These are phyloP conservation scores for Penicillium ucsense DNA, from an alignment of 495 filamentous ascomycete genomes.

Conservation along the genomic window DNA sequence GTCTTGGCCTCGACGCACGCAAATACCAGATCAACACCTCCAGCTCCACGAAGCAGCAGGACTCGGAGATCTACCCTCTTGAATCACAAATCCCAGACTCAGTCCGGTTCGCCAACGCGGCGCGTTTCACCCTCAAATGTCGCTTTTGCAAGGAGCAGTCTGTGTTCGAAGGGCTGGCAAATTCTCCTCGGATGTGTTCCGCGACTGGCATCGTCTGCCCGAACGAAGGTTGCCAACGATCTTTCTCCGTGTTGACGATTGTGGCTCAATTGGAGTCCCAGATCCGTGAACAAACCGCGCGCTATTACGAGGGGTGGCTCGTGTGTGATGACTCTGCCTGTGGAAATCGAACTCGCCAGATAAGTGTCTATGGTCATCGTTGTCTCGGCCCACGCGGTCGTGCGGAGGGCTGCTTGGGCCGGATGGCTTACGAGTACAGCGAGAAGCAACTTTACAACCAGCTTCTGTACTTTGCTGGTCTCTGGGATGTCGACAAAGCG, in stretches of 20 bases:
- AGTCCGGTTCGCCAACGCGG: conserved; percentile 70
- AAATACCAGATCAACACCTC: conserved; percentile 71
- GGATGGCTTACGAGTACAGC: conserved; percentile 80
- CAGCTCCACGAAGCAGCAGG: conserved; percentile 42
- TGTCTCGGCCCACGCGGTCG: conserved; percentile 82
- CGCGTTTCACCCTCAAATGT: conserved; percentile 67
- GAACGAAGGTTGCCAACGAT: conserved; percentile 46
- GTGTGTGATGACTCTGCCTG: conserved; percentile 82
- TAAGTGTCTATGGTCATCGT: conserved; percentile 82
- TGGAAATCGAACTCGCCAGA: conserved; percentile 78
- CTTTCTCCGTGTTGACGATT: conserved; percentile 60
- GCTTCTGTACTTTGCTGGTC: conserved; percentile 70
- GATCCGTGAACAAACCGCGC: conserved; percentile 63
- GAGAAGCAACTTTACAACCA: conserved; percentile 93
- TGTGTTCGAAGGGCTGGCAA: conserved; percentile 63
- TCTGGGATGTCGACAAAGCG: conserved; percentile 88
- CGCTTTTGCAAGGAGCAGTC: conserved; percentile 63
- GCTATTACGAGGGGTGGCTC: conserved; percentile 88
- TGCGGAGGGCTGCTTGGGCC: conserved; percentile 71
- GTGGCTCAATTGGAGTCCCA: conserved; percentile 80
- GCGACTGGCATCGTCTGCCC: conserved; percentile 68
- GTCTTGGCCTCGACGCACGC: conserved; percentile 78
- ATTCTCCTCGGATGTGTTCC: conserved; percentile 48
- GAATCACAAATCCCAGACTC: conserved; percentile 88
- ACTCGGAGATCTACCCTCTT: conserved; percentile 62